Evolutionary conservation across 495 filamentous ascomycete species (phyloP), one percentile per base, ranked within the genome.

Genomic region (Penicillium arizonense): DNA sequence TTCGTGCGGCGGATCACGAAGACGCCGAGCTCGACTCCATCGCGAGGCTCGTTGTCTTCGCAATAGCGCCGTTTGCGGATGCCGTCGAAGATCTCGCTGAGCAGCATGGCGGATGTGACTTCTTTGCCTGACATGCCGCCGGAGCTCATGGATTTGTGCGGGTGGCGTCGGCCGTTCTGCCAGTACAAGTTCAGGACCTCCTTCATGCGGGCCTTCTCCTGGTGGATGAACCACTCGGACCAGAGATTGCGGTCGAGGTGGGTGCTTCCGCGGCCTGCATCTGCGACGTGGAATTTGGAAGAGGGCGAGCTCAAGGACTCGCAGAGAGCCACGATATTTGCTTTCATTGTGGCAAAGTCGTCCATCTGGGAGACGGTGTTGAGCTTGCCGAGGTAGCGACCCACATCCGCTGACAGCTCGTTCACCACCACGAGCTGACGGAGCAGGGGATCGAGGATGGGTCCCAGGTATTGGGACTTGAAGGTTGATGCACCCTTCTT

Each of bases 181-280:
- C 80, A 84, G 54, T 86, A 84, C 33, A 76, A 66, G 12, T 75
- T 77, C 32, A 89, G 79, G 0, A 81, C 70, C 26, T 81, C 77
- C 49, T 84, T 77, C 53, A 90, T 80, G 21, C 87, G 78, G n/a
- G 76, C 65, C 51, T 81, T 82, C 59, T 90, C 87, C 57, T 90
- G 87, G 52, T 87, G 82, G 30, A 82, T 80, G 73, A 80, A 89
- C 87, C 87, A 90, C 42, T 88, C 82, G 14, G 70, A 71, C 87
- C 87, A 90, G 6, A 79, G 74, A 7, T 74, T 68, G 21, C 85
- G 78, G 44, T 82, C 78, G 5, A 87, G 69, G 7, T 65, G 62
- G 30, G 82, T 80, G 39, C 72, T 74, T 36, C 80, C 72, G 44
- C 76, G 78, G 16, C 77, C 72, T 11, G 83, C 64, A 58, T 85